A percentile compares a stretch with the other conserved stretches of the same genome.
Conservation (phyloP, 2,329 filamentous ascomycete genomes). For the Pseudogymnoascus sp. region DNA sequence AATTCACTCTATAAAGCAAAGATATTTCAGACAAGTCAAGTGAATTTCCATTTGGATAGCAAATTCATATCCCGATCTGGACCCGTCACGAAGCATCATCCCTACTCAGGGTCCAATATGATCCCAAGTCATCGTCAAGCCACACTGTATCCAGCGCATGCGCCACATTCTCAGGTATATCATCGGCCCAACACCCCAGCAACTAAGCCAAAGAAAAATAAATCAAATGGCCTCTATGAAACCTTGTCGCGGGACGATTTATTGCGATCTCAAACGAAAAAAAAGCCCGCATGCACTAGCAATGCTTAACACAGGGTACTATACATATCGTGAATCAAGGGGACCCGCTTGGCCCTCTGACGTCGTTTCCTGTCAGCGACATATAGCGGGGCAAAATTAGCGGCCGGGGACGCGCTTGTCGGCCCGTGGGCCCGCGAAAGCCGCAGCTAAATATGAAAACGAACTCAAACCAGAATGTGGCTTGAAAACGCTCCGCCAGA, state of each 20-base stretch:
- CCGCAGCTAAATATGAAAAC: not conserved
- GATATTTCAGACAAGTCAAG: not conserved
- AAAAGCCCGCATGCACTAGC: constrained; percentile 4
- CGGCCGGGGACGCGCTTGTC: not conserved
- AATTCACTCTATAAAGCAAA: not conserved
- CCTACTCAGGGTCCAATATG: not conserved
- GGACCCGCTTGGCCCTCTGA: not conserved
- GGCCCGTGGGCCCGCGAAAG: not conserved
- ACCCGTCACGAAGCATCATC: not conserved
- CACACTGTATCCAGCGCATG: not conserved
- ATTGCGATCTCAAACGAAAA: constrained; percentile 1
- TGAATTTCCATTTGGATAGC: not conserved
- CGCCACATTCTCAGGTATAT: not conserved
- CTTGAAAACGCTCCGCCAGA: not conserved
- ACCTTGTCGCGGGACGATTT: not conserved
- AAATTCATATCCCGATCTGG: not conserved
- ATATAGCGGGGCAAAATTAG: not conserved
- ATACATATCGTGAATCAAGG: not conserved
- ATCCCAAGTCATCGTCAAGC: not conserved
- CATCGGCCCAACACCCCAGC: not conserved
- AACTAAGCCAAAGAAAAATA: not conserved
- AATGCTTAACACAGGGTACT: not conserved
- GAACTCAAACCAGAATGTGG: not conserved
- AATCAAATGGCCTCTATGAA: not conserved
- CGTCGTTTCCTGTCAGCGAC: not conserved